Evolutionary conservation across 495 filamentous ascomycete species (phyloP).

Genomic region (Hypoxylon trugodes): DNA sequence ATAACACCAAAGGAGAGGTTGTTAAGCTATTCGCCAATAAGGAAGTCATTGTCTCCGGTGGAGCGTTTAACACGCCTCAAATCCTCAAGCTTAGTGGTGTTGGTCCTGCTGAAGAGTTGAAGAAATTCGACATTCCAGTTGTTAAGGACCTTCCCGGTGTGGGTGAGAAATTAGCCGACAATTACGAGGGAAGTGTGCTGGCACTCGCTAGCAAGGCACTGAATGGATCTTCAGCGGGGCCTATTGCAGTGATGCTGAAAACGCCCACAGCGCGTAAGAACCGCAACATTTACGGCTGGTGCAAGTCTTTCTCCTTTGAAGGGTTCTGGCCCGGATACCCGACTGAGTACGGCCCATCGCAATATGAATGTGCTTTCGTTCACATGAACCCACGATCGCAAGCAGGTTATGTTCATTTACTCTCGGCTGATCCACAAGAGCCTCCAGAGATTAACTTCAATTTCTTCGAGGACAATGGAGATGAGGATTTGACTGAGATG

Average conservation of each 20-base stretch:
- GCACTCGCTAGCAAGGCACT: conserved; percentile 44
- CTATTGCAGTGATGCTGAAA: conserved; percentile 51
- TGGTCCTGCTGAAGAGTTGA: conserved; percentile 51
- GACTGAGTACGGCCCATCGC: conserved; percentile 49
- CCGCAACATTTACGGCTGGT: conserved; percentile 58
- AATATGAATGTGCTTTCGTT: conserved; percentile 57
- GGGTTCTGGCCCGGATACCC: conserved; percentile 61
- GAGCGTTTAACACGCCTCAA: conserved; percentile 64
- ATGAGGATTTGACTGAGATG: conserved; percentile 57
- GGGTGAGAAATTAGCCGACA: conserved; percentile 66
- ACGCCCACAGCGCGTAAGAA: conserved; percentile 53
- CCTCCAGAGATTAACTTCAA: conserved; percentile 64
- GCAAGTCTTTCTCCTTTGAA: conserved; percentile 55
- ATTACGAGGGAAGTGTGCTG: conserved; percentile 57
- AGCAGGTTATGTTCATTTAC: conserved; percentile 58
- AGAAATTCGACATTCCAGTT: conserved; percentile 56
- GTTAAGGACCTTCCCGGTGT: conserved; percentile 64
- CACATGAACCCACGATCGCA: conserved; percentile 60
- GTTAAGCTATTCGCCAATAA: conserved; percentile 49
- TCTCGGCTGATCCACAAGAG: conserved; percentile 61
- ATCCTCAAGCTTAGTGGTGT: conserved; percentile 63
- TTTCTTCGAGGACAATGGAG: conserved; percentile 57
- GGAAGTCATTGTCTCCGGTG: conserved; percentile 66
- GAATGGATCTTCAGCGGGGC: conserved; percentile 39
- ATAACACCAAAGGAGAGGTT: conserved; percentile 40